Evolutionary conservation across 768 basidiomycete genomes (phyloP).

Genomic region (Cyathus striatus): DNA sequence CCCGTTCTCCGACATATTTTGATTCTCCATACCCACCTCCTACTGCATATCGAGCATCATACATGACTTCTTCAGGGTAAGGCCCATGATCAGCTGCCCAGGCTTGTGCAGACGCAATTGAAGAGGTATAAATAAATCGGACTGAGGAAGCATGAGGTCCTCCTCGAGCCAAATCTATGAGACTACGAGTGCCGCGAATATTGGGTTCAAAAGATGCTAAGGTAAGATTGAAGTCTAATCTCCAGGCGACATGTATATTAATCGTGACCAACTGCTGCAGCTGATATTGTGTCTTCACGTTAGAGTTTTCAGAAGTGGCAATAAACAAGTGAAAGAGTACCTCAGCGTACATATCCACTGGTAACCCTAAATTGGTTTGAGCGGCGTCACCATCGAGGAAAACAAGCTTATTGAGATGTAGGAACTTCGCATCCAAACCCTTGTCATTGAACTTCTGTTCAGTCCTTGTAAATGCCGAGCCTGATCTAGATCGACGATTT

Average conservation of each 20-base stretch:
- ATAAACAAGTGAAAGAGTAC: too few species aligned
- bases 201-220: constrained; percentile 40
- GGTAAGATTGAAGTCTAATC: constrained; percentile 40
- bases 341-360: constrained; percentile 11
- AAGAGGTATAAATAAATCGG: constrained; percentile 31
- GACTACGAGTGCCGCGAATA: constrained; percentile 33
- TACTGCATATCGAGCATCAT: constrained; percentile 17
- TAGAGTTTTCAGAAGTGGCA: too few species aligned
- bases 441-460: constrained; percentile 19
- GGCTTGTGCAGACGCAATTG: constrained; percentile 21
- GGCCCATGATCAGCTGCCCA: constrained; percentile 18
- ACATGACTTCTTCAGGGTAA: constrained; percentile 20
- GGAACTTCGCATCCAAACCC: constrained; percentile 18
- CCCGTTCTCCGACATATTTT: constrained; percentile 32
- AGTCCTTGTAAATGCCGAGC: constrained; percentile 18
- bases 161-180: constrained; percentile 29
- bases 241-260: constrained; percentile 41
- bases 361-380: constrained; percentile 21
- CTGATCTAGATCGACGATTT: constrained; percentile 17
- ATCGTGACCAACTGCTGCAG: constrained; percentile 16
- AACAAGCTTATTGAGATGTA: constrained; percentile 24
- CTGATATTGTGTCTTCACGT: too few species aligned
- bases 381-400: constrained; percentile 27
- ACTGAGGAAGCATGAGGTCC: constrained; percentile 10
- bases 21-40: constrained; percentile 29